These are phyloP conservation scores for Ramaria sp. DNA, from an alignment of 768 basidiomycete genomes.

Conservation along the genomic window DNA sequence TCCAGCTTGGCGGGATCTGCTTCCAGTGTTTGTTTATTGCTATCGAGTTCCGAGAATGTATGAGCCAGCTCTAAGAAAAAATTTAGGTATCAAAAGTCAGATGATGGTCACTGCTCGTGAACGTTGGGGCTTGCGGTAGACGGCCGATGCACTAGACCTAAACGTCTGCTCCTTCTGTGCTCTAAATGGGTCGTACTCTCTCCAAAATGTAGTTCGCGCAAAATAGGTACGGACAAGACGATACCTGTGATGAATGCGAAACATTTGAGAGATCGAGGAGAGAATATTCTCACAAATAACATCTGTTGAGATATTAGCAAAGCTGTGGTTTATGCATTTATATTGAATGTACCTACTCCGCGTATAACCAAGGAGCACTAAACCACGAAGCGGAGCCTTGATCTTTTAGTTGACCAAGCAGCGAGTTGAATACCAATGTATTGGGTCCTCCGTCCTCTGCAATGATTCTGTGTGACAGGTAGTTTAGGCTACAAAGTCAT, in stretches of 20 bases:
- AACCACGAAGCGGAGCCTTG: constrained; percentile 68
- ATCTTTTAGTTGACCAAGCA: constrained; percentile 42
- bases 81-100: background rate
- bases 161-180: constrained; percentile 74
- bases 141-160: constrained; percentile 62
- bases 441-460: constrained; percentile 67
- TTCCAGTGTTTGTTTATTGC: constrained; percentile 31
- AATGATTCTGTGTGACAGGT: constrained; percentile 40
- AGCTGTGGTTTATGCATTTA: background rate
- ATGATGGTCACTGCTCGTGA: background rate
- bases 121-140: constrained; percentile 47
- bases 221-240: constrained; percentile 72
- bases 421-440: constrained; percentile 63
- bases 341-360: constrained; percentile 53
- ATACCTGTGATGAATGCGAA: constrained; percentile 46
- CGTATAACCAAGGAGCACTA: constrained; percentile 89
- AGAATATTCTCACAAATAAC: constrained; percentile 48
- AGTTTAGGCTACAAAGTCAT: background rate
- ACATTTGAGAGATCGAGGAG: background rate
- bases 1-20: constrained; percentile 43
- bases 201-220: constrained; percentile 57
- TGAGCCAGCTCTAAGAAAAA: constrained; percentile 51
- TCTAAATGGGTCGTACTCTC: constrained; percentile 72
- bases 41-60: constrained; percentile 56
- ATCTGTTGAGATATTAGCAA: constrained; percentile 28